Base-by-base conservation (phyloP, 192 early-diverging fungal genomes). In the Umbelopsis isabellina region DNA sequence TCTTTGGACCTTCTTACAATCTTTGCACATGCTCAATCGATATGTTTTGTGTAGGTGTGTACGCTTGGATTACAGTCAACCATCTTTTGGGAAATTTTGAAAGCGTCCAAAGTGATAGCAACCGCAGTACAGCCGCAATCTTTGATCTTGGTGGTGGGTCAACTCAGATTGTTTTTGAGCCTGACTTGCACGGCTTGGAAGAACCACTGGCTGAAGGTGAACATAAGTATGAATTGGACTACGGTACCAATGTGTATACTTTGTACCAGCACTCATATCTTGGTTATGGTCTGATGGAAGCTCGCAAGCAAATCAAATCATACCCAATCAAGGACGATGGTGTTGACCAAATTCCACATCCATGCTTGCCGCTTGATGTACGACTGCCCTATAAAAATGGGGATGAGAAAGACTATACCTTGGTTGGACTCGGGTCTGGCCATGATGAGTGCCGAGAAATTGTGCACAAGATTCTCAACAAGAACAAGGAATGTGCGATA, bases 151-250 rank as follows among this genome's bases (percentile, higher is more conserved):
- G 97, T 46, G 97, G 97, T 51, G 97, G 91, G 4, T 96, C 94
- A 22, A 99, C 97, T 9, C 96, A 99, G 80, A 95, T 99, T 67
- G 97, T 97, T 0, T 98, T 98, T 86, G 97, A 98, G 77, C 97
- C 97, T 0, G 75, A 80, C 35, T 82, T 78, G 48, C 82, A 80
- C 37, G 70, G 79, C 9, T 78, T 72, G 13, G 72, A 55, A 6
- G 75, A 74, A 22, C 72, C 76, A 7, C 81, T 86, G 27, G 71
- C 77, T 1, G 73, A 84, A 11, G 95, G 93, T n/a, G 88, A 91
- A 30, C 92, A 97, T 66, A 84, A 84, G 22, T 89, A 88, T 49
- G 85, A 86, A 49, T 76, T 97, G 71, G 65, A 70, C 18, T 97
- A 91, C 67, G 91, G 89, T 46, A 86, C 86, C 12, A 81, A 90